Percentiles rank a stretch among this genome's conserved stretches.
Evolutionary conservation across 345 rosid genomes (phyloP).

Genomic region (Eucalyptus sp.): DNA sequence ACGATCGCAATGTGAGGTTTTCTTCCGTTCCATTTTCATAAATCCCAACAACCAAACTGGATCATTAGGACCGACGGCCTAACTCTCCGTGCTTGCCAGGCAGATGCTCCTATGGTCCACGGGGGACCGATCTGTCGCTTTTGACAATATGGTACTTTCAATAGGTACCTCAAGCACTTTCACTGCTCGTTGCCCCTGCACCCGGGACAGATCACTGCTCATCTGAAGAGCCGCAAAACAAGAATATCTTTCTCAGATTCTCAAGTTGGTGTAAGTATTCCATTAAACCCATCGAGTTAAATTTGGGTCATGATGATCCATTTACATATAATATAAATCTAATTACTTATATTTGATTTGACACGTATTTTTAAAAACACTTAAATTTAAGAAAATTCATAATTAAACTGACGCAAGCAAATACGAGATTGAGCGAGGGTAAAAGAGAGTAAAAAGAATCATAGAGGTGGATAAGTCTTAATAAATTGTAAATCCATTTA

Average conservation of each 20-base stretch:
- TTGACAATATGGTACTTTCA: background rate
- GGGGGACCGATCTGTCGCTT: background rate
- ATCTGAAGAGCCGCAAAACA: background rate
- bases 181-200: background rate
- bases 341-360: accelerated
- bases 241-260: background rate
- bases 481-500: too few species aligned
- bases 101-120: background rate
- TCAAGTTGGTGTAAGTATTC: background rate
- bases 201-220: background rate
- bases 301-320: too few species aligned
- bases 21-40: background rate
- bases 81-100: background rate
- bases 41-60: background rate
- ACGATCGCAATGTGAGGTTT: background rate
- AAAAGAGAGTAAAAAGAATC: too few species aligned
- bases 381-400: too few species aligned
- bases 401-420: accelerated
- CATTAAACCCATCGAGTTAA: too few species aligned
- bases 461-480: too few species aligned
- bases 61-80: background rate
- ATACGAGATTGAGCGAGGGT: accelerated
- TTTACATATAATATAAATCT: background rate
- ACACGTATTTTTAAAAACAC: too few species aligned
- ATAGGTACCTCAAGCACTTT: background rate